A percentile compares a stretch with the other conserved stretches of the same genome.
phyloP scores from a whole-genome alignment of 164 flowering plant species.

The Magnolia officinalis region DNA sequence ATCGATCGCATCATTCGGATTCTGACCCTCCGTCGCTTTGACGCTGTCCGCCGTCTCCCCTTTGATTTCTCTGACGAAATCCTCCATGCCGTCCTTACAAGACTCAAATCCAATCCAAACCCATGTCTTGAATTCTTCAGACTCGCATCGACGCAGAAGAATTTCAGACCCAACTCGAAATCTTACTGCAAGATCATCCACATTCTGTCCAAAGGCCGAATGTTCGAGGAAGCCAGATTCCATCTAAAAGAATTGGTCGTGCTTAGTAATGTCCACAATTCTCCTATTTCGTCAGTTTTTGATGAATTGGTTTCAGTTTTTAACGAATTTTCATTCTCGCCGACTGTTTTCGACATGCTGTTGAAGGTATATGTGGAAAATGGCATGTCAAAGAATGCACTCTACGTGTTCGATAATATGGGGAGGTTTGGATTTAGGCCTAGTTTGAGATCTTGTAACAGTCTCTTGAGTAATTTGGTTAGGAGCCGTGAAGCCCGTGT shows the following conservation, averaged over 20 bases:
- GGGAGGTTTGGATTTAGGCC: conserved; percentile 57
- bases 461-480: conserved; percentile 67
- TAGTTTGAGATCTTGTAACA: conserved; percentile 77
- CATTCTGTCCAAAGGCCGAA: conserved; percentile 60
- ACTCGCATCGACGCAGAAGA: conserved; percentile 46
- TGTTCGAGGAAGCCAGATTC: conserved; percentile 49
- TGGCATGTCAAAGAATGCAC: conserved; percentile 57
- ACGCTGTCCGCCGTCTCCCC: conserved; percentile 37
- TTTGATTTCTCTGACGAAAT: conserved; percentile 62
- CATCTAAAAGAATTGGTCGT: conserved; percentile 47
- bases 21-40: conserved; percentile 44
- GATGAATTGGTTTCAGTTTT: conserved; percentile 57
- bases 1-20: conserved; percentile 59
- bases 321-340: conserved; percentile 61
- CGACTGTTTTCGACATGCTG: conserved; percentile 80
- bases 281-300: conserved; percentile 34
- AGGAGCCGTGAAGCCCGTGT: conserved; percentile 29
- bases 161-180: conserved; percentile 50
- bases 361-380: conserved; percentile 62
- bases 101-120: conserved; percentile 48
- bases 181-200: conserved; percentile 65
- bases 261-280: conserved; percentile 18
- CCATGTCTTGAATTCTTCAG: conserved; percentile 56
- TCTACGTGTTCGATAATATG: conserved; percentile 87
- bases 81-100: conserved; percentile 46